Evolutionary conservation across 768 basidiomycete genomes (phyloP).

Genomic region (Hortiboletus flavorubellus): DNA sequence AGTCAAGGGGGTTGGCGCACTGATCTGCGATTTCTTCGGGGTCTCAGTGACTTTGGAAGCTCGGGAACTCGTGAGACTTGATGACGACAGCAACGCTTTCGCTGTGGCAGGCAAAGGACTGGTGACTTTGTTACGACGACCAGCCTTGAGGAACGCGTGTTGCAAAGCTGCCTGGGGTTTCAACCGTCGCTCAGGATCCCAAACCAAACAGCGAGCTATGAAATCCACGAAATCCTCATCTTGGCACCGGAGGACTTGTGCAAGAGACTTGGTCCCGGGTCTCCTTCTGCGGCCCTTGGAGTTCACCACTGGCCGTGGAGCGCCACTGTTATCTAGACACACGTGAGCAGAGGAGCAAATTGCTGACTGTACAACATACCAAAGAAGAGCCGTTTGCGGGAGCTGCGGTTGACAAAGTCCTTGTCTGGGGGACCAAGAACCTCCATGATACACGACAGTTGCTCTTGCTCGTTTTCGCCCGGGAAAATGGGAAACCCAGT

Average conservation of each 20-base stretch:
- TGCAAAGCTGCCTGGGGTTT: constrained; percentile 92
- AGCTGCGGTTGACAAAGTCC: constrained; percentile 90
- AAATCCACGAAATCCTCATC: constrained; percentile 98
- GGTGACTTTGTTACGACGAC: constrained; percentile 51
- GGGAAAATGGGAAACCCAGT: constrained; percentile 99
- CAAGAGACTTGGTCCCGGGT: constrained; percentile 87
- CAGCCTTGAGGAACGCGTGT: constrained; percentile 81
- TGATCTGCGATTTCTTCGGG: constrained; percentile 87
- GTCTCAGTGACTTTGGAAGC: constrained; percentile 60
- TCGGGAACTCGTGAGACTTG: constrained; percentile 48
- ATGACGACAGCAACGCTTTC: constrained; percentile 57
- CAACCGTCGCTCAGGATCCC: constrained; percentile 95
- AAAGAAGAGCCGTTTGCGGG: constrained; percentile 93
- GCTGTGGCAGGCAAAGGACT: constrained; percentile 43
- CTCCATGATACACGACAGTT: constrained; percentile 98
- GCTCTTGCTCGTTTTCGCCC: constrained; percentile 98
- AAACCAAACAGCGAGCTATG: constrained; percentile 92
- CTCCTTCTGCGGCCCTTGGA: constrained; percentile 92
- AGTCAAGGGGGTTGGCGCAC: constrained; percentile 83
- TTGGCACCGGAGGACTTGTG: constrained; percentile 85
- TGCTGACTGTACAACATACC: constrained; percentile 47
- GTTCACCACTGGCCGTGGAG: constrained; percentile 90
- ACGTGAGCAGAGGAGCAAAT: constrained; percentile 3
- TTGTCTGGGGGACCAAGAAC: constrained; percentile 94
- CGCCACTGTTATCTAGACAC: constrained; percentile 80